Evolutionary conservation across 331 rosid species (phyloP), one percentile per base, ranked within the genome.

Genomic region (Cydonia oblonga): DNA sequence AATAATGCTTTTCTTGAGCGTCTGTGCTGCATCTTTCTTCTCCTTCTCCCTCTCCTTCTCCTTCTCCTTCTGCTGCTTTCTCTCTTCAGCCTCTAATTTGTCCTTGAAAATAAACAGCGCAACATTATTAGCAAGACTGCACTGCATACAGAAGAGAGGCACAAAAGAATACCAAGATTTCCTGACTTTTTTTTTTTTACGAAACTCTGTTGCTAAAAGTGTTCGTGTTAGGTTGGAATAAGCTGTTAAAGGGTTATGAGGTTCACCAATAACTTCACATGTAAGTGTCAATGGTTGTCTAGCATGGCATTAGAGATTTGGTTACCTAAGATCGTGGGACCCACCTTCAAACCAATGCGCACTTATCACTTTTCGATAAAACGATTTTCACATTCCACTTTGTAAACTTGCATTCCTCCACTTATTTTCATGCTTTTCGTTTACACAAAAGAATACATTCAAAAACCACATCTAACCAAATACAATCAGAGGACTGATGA

Each of bases 1-100:
- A 46, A 90, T 73, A 53, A 88, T 56, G 9, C 90, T 76, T 30
- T 81, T 86, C 76, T 90, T 88, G 23, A 87, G 33, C 49, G 86
- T 70, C 63, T 82, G 83, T 62, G 73, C 33, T 1, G 84, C 30
- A 2, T 84, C 93, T 69, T 78, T 79, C 68, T 78, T 75, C 76
- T 76, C 78, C 25, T 7, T 76, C 16, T 71, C 81, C 75, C 69
- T 79, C 57, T 71, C 69, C 76, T 72, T 72, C 73, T 64, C 78
- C 24, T 8, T 74, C 18, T 72, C 81, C 75, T 69, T 78, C 54
- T 69, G 64, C 75, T 72, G 70, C 74, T 64, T 51, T 9, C 56
- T 75, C n/a, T 86, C 76, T 15, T 71, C 76, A 22, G 70, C 80
- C 70, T 77, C 84, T 28, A 35, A 77, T 81, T 59, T 77, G 77